Percentiles rank a stretch among this genome's conserved stretches.
These are phyloP conservation scores for Rubroshorea leprosula DNA, from an alignment of 345 rosid species.

Conservation along the genomic window DNA sequence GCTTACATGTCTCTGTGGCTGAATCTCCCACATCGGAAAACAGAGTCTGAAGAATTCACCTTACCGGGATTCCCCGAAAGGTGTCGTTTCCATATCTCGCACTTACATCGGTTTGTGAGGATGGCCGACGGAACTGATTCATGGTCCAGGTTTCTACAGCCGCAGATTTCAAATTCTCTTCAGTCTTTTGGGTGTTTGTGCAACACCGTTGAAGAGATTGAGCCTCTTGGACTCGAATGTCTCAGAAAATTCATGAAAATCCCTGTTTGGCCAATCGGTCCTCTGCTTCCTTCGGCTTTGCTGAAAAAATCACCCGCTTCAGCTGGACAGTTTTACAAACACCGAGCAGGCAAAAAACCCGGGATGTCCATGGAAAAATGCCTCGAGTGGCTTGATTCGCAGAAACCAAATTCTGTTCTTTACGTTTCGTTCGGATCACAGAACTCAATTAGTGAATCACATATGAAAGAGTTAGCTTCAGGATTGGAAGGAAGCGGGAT, in stretches of 20 bases:
- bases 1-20: constrained; percentile 40
- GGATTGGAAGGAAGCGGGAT: constrained; percentile 36
- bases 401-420: constrained; percentile 28
- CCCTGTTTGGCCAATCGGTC: constrained; percentile 43
- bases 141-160: constrained; percentile 40
- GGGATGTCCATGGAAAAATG: constrained; percentile 31
- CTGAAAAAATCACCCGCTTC: neutral
- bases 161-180: constrained; percentile 23
- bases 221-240: constrained; percentile 25
- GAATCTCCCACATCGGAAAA: constrained; percentile 36
- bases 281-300: constrained; percentile 32
- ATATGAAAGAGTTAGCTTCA: constrained; percentile 41
- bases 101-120: constrained; percentile 24
- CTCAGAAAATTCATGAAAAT: constrained; percentile 24
- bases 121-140: constrained; percentile 34
- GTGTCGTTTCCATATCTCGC: constrained; percentile 34
- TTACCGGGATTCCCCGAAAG: constrained; percentile 42
- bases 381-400: constrained; percentile 32
- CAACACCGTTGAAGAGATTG: too few relatives aligned
- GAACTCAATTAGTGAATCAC: constrained; percentile 31
- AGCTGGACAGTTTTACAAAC: neutral
- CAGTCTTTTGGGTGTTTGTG: constrained; percentile 32
- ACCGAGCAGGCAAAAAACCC: constrained; percentile 21
- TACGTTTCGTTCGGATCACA: constrained; percentile 52
- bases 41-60: constrained; percentile 26